These are phyloP conservation scores for Lichtheimia ramosa DNA, from an alignment of 371 early-diverging fungal species.

Conservation along the genomic window DNA sequence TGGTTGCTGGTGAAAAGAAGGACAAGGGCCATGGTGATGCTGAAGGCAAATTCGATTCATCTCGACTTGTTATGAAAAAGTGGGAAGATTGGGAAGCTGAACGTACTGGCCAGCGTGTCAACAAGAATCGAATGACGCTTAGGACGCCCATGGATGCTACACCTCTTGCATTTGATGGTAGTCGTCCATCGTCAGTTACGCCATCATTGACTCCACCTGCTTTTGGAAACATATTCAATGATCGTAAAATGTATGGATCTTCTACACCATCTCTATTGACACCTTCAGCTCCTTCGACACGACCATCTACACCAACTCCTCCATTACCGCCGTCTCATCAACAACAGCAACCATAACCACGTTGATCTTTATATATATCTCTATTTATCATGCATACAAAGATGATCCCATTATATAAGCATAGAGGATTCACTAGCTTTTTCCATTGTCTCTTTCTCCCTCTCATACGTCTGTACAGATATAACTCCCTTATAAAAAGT, in stretches of 20 bases:
- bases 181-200: constrained; percentile 17
- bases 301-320: constrained; percentile 9
- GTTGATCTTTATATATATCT: not conserved
- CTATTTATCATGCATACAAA: not conserved
- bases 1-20: constrained; percentile 71
- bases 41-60: constrained; percentile 70
- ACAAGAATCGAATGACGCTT: constrained; percentile 30
- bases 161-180: constrained; percentile 30
- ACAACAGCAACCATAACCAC: not conserved
- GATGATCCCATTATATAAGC: not conserved
- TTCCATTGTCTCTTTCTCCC: too few species aligned
- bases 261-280: constrained; percentile 17
- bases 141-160: constrained; percentile 31
- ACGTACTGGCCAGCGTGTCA: constrained; percentile 42
- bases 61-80: constrained; percentile 60
- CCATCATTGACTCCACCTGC: constrained; percentile 23
- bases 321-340: not conserved
- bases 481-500: too few species aligned
- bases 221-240: constrained; percentile 47
- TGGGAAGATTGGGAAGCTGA: constrained; percentile 78
- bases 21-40: constrained; percentile 60
- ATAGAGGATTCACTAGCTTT: too few species aligned
- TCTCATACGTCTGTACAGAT: too few species aligned
- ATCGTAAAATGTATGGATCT: constrained; percentile 51
- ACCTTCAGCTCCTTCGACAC: constrained; percentile 5